Evolutionary conservation across 2,329 filamentous ascomycete species (phyloP), one percentile per base, ranked within the genome.

Genomic region (Amphichorda felina): DNA sequence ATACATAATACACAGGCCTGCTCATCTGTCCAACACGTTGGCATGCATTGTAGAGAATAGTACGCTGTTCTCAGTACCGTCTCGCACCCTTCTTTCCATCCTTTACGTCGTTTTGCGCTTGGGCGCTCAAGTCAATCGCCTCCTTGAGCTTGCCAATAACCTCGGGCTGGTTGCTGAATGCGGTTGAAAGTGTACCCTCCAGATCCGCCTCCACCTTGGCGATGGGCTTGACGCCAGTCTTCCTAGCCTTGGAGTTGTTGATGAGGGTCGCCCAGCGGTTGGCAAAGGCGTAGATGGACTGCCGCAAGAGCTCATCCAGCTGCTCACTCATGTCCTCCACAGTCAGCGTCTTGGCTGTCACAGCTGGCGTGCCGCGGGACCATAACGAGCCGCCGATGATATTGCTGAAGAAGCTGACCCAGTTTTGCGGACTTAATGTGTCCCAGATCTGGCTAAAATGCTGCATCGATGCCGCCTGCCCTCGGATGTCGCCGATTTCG

Each of bases 401-500:
- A 41, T 62, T 66, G 33, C 64, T 64, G 42, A 80, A 69, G 40
- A 77, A 63, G n/a, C 72, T 72, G 32, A 75, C 59, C 56, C 68
- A 66, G 43, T 70, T 72, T 40, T 71, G 64, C 2, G 63, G 69
- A 46, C 63, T 76, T 10, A 79, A 63, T 0, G 72, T 72, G 35
- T 77, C 72, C 74, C 75, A 79, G 28, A 80, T 78, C 41, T 72
- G 72, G 13, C 66, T 60, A 47, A 80, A 79, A 47, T 80, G 74
- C 45, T 78, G 72, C 62, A 74, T 68, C 10, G 51, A 40, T 30
- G 34, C 34, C 7, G 32, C 32, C 24, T 70, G 64, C 37, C 68
- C 70, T 40, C 73, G 63, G 13, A 76, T 68, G 44, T 79, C 74
- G 35, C 74, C 88, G 45, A 98, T 95, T 60, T 98, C 91, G 41